These are phyloP conservation scores for Colletotrichum tofieldiae DNA, from an alignment of 2,329 filamentous ascomycete genomes.

Conservation along the genomic window DNA sequence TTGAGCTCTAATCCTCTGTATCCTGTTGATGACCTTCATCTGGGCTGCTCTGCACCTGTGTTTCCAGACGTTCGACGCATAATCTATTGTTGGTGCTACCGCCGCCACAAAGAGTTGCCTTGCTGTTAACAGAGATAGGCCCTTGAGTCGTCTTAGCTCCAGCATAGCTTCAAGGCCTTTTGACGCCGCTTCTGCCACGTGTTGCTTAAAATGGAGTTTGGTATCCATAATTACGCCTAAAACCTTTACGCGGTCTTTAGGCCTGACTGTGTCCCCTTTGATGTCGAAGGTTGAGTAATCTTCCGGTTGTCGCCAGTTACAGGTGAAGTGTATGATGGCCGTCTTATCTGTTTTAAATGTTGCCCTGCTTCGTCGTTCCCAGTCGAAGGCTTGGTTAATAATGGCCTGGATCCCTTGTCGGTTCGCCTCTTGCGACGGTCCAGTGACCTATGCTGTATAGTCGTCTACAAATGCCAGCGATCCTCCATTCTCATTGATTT, in stretches of 20 bases:
- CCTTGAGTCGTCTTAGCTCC: conserved; percentile 31
- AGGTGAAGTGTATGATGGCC: conserved; percentile 47
- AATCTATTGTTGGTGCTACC: background rate
- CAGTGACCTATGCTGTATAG: background rate
- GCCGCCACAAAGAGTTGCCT: conserved; percentile 19
- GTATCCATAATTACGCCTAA: conserved; percentile 24
- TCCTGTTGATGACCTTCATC: conserved; percentile 14
- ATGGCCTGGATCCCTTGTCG: conserved; percentile 45
- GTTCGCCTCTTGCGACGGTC: conserved; percentile 32
- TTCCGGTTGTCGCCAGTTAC: conserved; percentile 8
- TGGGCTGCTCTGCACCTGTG: background rate
- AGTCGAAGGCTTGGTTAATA: conserved; percentile 45
- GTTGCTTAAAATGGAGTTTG: conserved; percentile 33
- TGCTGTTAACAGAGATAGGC: conserved; percentile 11
- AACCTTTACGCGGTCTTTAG: background rate
- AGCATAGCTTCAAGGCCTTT: conserved; percentile 42
- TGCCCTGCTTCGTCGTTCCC: conserved; percentile 46
- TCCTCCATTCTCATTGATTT: conserved; percentile 47
- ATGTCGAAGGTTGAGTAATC: conserved; percentile 42
- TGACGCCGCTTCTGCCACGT: conserved; percentile 28
- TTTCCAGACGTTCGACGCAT: conserved; percentile 8
- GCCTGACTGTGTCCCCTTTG: background rate
- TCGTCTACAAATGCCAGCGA: background rate
- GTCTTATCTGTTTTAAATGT: conserved; percentile 49
- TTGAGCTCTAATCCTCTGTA: background rate